Percentiles rank a stretch among this genome's conserved stretches.
These are phyloP conservation scores for Pleurotus tuber-regium DNA, from an alignment of 768 basidiomycete species.

Conservation along the genomic window DNA sequence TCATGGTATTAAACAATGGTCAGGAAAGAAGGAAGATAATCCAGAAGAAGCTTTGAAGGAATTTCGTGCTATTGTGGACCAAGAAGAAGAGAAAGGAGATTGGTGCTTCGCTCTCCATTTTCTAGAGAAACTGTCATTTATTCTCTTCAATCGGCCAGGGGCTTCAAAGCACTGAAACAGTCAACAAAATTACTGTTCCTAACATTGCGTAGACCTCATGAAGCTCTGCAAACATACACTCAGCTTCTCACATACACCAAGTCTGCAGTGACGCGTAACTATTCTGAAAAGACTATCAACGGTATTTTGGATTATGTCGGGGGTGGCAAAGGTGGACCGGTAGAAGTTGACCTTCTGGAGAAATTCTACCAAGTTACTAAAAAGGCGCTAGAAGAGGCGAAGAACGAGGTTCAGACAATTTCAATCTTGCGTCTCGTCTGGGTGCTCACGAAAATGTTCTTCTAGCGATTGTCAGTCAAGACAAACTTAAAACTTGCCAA, in stretches of 20 bases:
- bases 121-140: neutral
- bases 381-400: conserved; percentile 86
- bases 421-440: neutral
- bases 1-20: conserved; percentile 8
- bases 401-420: conserved; percentile 75
- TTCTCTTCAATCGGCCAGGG: conserved; percentile 52
- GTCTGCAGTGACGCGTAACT: conserved; percentile 91
- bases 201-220: conserved; percentile 69
- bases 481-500: conserved; percentile 97
- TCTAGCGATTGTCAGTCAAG: conserved; percentile 87
- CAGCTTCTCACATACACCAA: conserved; percentile 92
- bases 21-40: conserved; percentile 92
- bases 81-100: conserved; percentile 91
- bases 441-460: conserved; percentile 7
- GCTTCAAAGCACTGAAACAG: conserved; percentile 98
- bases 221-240: conserved; percentile 84
- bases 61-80: conserved; percentile 83
- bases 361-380: conserved; percentile 95
- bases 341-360: conserved; percentile 86
- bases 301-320: conserved; percentile 98
- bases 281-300: conserved; percentile 98
- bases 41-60: conserved; percentile 90
- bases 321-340: conserved; percentile 74
- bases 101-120: conserved; percentile 63
- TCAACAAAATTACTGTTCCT: conserved; percentile 93